These are phyloP conservation scores for Fusarium agapanthi DNA, from an alignment of 2,329 filamentous ascomycete genomes.

Conservation along the genomic window DNA sequence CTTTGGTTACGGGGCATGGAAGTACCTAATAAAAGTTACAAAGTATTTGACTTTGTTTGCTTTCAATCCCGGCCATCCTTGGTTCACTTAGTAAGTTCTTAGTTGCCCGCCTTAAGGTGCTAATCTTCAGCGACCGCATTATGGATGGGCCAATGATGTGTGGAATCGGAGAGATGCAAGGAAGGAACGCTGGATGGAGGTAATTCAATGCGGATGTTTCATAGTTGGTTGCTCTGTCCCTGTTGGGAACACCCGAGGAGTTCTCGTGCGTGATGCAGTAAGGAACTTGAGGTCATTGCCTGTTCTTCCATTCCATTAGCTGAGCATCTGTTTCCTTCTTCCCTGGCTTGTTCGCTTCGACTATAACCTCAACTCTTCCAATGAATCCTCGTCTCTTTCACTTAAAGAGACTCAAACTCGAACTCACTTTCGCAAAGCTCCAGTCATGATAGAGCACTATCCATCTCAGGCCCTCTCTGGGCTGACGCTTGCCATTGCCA, in stretches of 20 bases:
- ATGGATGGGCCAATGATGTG: neutral
- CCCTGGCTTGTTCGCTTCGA: neutral
- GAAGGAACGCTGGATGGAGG: neutral
- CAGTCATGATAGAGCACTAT: constrained; percentile 16
- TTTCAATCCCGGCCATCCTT: neutral
- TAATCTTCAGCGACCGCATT: neutral
- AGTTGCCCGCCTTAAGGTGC: neutral
- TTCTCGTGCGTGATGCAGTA: neutral
- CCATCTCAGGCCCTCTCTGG: constrained; percentile 6
- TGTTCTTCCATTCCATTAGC: neutral
- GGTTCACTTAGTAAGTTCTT: neutral
- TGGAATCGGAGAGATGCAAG: neutral
- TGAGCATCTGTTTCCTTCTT: neutral
- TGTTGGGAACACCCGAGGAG: neutral
- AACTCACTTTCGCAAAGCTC: neutral
- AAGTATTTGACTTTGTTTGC: neutral
- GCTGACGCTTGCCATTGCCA: constrained; percentile 7
- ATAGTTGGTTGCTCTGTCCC: neutral
- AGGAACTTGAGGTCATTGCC: neutral
- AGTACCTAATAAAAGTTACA: neutral
- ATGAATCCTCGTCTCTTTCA: neutral
- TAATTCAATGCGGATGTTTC: neutral
- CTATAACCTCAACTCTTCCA: neutral
- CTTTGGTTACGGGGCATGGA: neutral
- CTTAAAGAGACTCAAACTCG: neutral